Evolutionary conservation across 805 yeast species (phyloP).

Genomic region (Ogataea haglerorum): DNA sequence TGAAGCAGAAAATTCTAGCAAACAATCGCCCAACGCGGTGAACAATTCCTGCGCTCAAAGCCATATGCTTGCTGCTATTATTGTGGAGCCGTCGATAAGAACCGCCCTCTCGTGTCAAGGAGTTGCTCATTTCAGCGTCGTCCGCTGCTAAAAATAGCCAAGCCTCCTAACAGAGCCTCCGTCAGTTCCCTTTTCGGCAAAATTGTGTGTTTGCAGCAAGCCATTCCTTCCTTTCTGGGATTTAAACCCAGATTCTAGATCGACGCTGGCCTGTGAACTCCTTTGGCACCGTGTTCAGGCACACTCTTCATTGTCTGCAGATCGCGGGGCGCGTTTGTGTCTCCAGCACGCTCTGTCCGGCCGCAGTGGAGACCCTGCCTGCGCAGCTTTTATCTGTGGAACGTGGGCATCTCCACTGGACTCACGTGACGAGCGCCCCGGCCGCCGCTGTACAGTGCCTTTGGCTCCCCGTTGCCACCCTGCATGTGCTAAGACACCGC

Average conservation of each 20-base stretch:
- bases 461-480: too few relatives aligned
- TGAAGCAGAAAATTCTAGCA: conserved; percentile 5
- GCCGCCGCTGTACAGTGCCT: too few relatives aligned
- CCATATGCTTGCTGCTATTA: background rate
- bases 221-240: conserved; percentile 2
- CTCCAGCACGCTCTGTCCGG: background rate
- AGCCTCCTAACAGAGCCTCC: background rate
- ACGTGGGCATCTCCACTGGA: too few relatives aligned
- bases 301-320: background rate
- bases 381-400: too few relatives aligned
- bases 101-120: background rate
- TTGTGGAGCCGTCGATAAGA: background rate
- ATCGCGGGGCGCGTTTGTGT: background rate
- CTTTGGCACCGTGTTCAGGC: conserved; percentile 5
- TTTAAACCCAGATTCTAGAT: conserved; percentile 2
- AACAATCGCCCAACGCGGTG: conserved; percentile 3
- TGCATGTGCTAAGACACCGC: too few relatives aligned
- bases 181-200: conserved; percentile 1
- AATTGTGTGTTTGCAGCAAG: background rate
- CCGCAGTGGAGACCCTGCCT: too few relatives aligned
- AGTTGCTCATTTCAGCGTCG: background rate
- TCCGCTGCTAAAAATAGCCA: conserved; percentile 3
- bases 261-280: background rate
- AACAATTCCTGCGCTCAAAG: background rate
- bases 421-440: too few relatives aligned